Conservation (phyloP, 2,329 filamentous ascomycete species). For the Botrytis pseudocinerea region DNA sequence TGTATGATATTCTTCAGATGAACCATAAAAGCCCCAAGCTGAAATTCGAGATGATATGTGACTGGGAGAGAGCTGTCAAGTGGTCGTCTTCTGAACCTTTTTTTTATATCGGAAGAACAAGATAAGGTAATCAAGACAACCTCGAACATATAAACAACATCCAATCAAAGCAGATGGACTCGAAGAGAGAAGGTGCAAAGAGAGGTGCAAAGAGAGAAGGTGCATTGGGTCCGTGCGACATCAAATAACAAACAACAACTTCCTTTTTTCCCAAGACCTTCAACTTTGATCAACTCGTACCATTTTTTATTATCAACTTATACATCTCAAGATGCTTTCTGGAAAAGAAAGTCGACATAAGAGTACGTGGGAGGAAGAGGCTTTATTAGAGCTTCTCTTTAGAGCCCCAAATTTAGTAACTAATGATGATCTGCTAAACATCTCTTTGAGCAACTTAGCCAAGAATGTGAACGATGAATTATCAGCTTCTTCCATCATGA, state of each 20-base stretch:
- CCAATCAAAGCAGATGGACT: not conserved
- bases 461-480: constrained; percentile 26
- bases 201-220: constrained; percentile 1
- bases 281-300: not conserved
- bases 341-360: not conserved
- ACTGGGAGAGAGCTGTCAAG: not conserved
- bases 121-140: not conserved
- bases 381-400: constrained; percentile 12
- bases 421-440: constrained; percentile 28
- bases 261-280: not conserved
- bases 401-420: constrained; percentile 26
- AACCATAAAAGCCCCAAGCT: not conserved
- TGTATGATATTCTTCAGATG: not conserved
- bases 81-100: not conserved
- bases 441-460: constrained; percentile 31
- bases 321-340: not conserved
- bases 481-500: constrained; percentile 26
- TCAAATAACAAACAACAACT: constrained; percentile 1
- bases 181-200: not conserved
- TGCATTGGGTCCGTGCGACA: not conserved
- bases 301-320: not conserved
- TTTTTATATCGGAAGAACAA: not conserved
- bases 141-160: not conserved
- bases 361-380: not conserved
- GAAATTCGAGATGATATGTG: not conserved